Evolutionary conservation across 2,329 filamentous ascomycete genomes (phyloP), one percentile per base, ranked within the genome.

Genomic region (Colletotrichum sp.): DNA sequence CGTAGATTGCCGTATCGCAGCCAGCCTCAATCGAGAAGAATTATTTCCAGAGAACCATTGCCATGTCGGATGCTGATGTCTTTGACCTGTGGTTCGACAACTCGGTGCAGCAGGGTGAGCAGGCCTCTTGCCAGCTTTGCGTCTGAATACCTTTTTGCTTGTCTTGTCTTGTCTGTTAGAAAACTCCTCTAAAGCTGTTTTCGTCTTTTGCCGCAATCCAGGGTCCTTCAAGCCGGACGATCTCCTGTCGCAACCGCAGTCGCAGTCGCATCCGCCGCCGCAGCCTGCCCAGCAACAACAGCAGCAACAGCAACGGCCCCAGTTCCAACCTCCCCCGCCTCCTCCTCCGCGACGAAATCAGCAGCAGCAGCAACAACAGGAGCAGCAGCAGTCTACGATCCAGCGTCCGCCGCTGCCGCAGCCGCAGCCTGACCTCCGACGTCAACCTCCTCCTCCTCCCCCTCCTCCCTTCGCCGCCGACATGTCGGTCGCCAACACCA

Each of bases 101-200:
- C 43, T 52, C 74, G 38, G 48, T 38, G 63, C 58, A 69, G 64
- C 58, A 69, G 57, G 70, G 58, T 73, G 74, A 73, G 32, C 28
- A 69, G 74, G 70, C 64, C 68, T 71, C 26, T 75, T 43, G 58
- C 58, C 65, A 74, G 58, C 63, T 72, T 73, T 67, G 65, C 48
- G 63, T 55, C 58, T 67, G 21, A 43, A 9, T 64, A 43, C 32
- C 55, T 64, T 34, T 36, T 36, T 63, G 58, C 30, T 36, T 28
- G 30, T 34, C 16, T 60, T 24, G 21, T 16, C 24, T 24, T 58
- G 21, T 58, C 24, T 28, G 9, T 28, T 38, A 60, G 55, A 61
- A 34, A 21, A n/a, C 12, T 38, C 26, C 10, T 52, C 52, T 67
- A 21, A 72, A 61, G 55, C 64, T 30, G 52, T 55, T 57, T 67